Conservation (phyloP, 495 filamentous ascomycete genomes). For the Daldinia grandis region DNA sequence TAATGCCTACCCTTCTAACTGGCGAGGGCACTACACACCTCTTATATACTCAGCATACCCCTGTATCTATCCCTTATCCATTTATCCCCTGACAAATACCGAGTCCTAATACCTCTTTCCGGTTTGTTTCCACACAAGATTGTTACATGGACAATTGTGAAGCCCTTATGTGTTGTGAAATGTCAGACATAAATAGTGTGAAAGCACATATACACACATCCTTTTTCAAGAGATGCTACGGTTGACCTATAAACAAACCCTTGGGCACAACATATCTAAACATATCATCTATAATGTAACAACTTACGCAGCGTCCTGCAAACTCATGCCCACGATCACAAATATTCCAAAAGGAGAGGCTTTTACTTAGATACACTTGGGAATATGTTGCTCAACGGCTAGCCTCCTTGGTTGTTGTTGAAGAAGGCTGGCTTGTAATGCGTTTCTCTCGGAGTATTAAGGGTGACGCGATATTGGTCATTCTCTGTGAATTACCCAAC, state of each 20-base stretch:
- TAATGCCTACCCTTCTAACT: too few relatives aligned
- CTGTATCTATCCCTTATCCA: too few relatives aligned
- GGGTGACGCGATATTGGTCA: neutral
- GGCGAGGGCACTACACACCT: too few relatives aligned
- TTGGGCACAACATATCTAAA: neutral
- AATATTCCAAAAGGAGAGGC: neutral
- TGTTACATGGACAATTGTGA: neutral
- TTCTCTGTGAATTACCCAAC: neutral
- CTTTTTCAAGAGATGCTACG: neutral
- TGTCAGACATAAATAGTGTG: neutral
- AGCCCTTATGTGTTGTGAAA: neutral
- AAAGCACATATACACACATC: neutral
- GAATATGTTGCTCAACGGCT: neutral
- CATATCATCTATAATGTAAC: neutral
- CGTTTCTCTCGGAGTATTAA: neutral
- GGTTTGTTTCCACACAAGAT: neutral
- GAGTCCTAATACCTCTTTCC: neutral
- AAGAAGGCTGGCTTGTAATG: neutral
- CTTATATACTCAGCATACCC: too few relatives aligned
- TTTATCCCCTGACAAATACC: too few relatives aligned
- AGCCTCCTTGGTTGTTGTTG: neutral
- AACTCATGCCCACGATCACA: neutral
- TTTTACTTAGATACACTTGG: too few relatives aligned
- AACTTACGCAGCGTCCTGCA: neutral
- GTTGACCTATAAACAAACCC: neutral